Base-by-base conservation (phyloP, 2,329 filamentous ascomycete species). In the Diaporthe destruens region DNA sequence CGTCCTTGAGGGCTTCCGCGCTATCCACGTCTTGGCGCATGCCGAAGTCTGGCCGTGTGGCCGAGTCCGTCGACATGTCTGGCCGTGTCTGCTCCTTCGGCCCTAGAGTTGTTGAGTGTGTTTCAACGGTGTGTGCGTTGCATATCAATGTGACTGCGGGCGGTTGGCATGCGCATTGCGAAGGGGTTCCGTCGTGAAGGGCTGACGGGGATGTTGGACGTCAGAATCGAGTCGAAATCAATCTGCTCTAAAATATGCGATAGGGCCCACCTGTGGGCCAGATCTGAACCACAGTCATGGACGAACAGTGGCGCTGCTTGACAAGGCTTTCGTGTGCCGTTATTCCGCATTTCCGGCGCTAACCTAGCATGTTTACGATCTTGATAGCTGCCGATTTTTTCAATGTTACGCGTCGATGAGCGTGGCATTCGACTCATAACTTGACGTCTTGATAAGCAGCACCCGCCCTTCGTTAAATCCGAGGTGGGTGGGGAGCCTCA, bases 261-360 rank as follows among this genome's bases (percentile, higher is more conserved):
- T 25, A 6, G 29, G 59, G 51, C 59, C 59, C 42, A 65, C 59
- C 49, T 34, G 42, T 25, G 36, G 36, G 32, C 59, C 29, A 32
- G 42, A 61, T 61, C 57, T 61, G 39, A 23, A 36, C 59, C 59
- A 49, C 29, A 32, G 59, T 63, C 59, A 16, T 8, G 29, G 14
- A 23, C 42, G 23, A 36, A 65, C 18, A 65, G 59, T 65, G 59
- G 59, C 20, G 59, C 59, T 65, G n/a, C n/a, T n/a, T n/a, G 59
- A 36, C 29, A 36, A 8, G 42, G 14, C 44, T 11, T 20, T 51
- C 8, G 6, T 36, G 25, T 11, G 42, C 59, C 59, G 59, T 65
- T 65, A 65, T 65, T 65, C 59, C 59, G 59, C 59, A 65, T 25
- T 23, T 65, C 59, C 59, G 59, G 59, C 42, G 59, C 59, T 49